Evolutionary conservation across 176 grass and related monocot species (phyloP), one percentile per base, ranked within the genome.

Genomic region (Bolboschoenus planiculmis): DNA sequence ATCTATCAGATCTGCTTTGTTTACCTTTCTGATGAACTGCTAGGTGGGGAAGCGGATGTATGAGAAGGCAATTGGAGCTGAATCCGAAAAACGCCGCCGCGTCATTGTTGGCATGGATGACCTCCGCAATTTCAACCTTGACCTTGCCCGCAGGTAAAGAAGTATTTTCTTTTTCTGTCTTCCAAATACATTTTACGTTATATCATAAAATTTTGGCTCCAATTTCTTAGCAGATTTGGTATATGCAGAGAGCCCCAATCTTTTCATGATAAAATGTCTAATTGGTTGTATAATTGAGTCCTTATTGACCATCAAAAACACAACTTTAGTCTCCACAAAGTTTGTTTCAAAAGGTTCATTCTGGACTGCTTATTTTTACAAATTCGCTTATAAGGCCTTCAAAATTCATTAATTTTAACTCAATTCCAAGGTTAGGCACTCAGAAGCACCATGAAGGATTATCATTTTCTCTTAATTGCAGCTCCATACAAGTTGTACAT

Each of bases 71-170:
- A 76, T 95, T 35, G 91, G 90, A 55, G 87, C 92, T 66, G 88
- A 93, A 39, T 87, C 89, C 46, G 89, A 86, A 81, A 91, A 91
- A 84, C 92, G 90, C 68, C 91, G 83, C 39, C 96, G 96, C 23
- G 84, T 99, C 79, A 88, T 92, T 59, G 81, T 99, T 81, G 96
- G 89, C 79, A 93, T 95, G 87, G 96, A 99, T 61, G 96, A 99
- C 84, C 87, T 99, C 80, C 92, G 96, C 14, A 99, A 91, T 80
- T 93, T 90, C 56, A 95, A 89, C 78, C 92, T 95, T 51, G 96
- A 99, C 29, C 87, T 99, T 64, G 96, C 96, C 70, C 87, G 96
- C 83, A 90, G 96, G 96, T 99, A 36, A 72, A 76, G 44, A 77
- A 8, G 1, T 34, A 68, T 4, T 23, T 39, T 56, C 14, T 23